These are phyloP conservation scores for Scenedesmus sp. DNA, from an alignment of 163 green algal genomes.

Conservation along the genomic window DNA sequence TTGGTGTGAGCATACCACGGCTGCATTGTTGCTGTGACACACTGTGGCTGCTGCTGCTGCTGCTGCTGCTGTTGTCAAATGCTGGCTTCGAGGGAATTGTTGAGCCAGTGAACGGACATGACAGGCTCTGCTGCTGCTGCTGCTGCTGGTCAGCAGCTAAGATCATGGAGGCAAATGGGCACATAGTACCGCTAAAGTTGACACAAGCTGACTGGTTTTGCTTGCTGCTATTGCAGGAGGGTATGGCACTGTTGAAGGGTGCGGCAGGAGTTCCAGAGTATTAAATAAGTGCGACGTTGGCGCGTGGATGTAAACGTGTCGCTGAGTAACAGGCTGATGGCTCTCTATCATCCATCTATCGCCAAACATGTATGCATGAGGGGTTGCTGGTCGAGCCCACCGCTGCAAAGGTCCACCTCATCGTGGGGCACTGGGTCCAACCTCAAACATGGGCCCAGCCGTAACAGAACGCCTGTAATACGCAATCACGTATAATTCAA, in stretches of 20 bases:
- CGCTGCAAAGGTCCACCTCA: slow-evolving; percentile 14
- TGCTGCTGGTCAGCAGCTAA: neutral
- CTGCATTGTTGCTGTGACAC: neutral
- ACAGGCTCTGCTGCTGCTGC: neutral
- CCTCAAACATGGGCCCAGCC: neutral
- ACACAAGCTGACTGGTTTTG: neutral
- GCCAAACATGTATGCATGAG: neutral
- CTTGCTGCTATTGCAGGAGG: neutral
- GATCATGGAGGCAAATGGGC: neutral
- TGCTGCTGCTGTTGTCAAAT: neutral
- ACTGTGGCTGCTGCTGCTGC: neutral
- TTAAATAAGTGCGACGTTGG: neutral
- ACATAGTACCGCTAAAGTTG: neutral
- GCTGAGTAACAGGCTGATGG: neutral
- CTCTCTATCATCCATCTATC: neutral
- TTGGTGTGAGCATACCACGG: neutral
- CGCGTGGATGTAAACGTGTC: neutral
- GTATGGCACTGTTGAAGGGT: neutral
- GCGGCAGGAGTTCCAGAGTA: neutral
- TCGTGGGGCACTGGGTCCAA: neutral
- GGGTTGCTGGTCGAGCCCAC: neutral
- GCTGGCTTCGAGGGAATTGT: neutral
- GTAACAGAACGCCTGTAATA: neutral
- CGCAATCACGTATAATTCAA: neutral
- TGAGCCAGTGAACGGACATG: neutral